Evolutionary conservation across 2,329 filamentous ascomycete species (phyloP).

Genomic region (Penicillium sp.): DNA sequence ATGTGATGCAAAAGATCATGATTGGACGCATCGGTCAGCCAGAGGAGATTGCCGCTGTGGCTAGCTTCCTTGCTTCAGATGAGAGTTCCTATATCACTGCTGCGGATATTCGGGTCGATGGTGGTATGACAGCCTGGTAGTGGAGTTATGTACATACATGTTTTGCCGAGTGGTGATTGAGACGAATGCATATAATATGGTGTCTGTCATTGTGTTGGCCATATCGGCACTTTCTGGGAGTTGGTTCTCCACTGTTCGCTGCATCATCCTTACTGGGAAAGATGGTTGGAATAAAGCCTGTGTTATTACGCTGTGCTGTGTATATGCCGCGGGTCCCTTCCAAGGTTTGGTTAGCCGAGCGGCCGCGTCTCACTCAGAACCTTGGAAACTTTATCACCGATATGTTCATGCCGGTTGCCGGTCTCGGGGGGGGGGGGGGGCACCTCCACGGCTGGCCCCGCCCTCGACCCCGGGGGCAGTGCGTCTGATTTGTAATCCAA

Average conservation of each 20-base stretch:
- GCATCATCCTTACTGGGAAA: not conserved
- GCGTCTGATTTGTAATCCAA: not conserved
- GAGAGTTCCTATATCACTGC: constrained; percentile 6
- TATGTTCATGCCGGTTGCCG: not conserved
- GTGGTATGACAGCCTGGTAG: constrained; percentile 8
- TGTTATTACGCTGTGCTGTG: not conserved
- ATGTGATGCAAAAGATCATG: not conserved
- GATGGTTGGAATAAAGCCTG: not conserved
- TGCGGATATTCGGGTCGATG: constrained; percentile 7
- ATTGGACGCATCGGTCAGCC: not conserved
- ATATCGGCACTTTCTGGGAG: not conserved
- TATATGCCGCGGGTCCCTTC: constrained; percentile 2
- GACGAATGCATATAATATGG: not conserved
- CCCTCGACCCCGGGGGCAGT: no score
- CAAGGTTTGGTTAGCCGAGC: constrained; percentile 15
- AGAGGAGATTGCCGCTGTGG: constrained; percentile 1
- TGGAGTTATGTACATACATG: not conserved
- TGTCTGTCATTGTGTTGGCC: not conserved
- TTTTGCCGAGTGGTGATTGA: not conserved
- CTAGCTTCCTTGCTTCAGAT: constrained; percentile 7
- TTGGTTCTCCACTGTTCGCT: not conserved
- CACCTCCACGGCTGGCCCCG: not conserved
- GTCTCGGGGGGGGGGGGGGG: not conserved
- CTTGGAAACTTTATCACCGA: constrained; percentile 22
- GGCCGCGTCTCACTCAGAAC: constrained; percentile 21